A percentile compares a stretch with the other conserved stretches of the same genome.
Conservation (phyloP, 2,329 filamentous ascomycete genomes). For the Leptographium radiaticola region DNA sequence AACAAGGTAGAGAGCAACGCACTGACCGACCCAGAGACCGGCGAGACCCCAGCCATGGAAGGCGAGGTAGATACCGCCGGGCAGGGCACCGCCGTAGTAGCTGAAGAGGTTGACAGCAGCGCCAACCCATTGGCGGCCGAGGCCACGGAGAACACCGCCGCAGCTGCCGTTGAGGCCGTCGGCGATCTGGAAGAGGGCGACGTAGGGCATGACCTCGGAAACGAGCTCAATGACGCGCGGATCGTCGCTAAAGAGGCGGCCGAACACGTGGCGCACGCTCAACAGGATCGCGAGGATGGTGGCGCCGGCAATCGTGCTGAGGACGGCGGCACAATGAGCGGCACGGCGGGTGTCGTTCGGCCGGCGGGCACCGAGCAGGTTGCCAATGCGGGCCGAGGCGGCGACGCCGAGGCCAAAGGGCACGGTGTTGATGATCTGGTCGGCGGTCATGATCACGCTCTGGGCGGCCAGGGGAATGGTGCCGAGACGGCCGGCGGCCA, state of each 20-base stretch:
- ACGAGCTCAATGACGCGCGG: slow-evolving; percentile 58
- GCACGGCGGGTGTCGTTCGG: slow-evolving; percentile 54
- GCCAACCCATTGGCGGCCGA: slow-evolving; percentile 78
- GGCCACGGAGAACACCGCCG: slow-evolving; percentile 66
- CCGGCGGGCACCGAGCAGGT: slow-evolving; percentile 59
- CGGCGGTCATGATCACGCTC: slow-evolving; percentile 79
- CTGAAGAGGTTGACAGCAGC: slow-evolving; percentile 69
- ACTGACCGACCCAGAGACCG: slow-evolving; percentile 76
- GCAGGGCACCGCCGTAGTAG: slow-evolving; percentile 73
- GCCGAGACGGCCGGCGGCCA: slow-evolving; percentile 68
- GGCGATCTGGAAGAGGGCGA: slow-evolving; percentile 81
- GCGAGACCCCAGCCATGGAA: slow-evolving; percentile 75
- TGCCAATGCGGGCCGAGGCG: slow-evolving; percentile 64
- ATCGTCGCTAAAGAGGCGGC: slow-evolving; percentile 71
- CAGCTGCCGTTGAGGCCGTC: slow-evolving; percentile 79
- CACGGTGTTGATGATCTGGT: slow-evolving; percentile 74
- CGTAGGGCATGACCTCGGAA: slow-evolving; percentile 67
- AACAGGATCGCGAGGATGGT: slow-evolving; percentile 57
- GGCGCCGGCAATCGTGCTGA: slow-evolving; percentile 57
- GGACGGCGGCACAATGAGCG: slow-evolving; percentile 60
- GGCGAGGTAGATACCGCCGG: slow-evolving; percentile 70
- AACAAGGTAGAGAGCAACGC: slow-evolving; percentile 68
- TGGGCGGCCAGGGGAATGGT: slow-evolving; percentile 71
- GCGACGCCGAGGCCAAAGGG: slow-evolving; percentile 80
- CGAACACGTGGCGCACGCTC: slow-evolving; percentile 59